These are phyloP conservation scores for Kalmusia sp. DNA, from an alignment of 2,329 filamentous ascomycete species.

Conservation along the genomic window DNA sequence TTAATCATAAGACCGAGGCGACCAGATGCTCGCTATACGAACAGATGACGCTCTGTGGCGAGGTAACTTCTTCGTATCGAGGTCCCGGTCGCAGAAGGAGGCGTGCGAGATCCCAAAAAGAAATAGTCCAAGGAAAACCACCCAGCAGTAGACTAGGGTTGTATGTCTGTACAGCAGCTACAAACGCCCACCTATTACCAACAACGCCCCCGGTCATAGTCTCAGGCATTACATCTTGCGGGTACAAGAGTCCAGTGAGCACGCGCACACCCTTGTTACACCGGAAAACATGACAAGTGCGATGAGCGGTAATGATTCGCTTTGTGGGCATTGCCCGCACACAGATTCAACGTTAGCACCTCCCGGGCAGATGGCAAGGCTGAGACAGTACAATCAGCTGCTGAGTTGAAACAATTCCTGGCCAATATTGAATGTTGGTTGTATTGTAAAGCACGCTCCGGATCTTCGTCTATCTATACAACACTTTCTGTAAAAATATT, in stretches of 20 bases:
- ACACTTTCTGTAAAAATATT: too few relatives aligned
- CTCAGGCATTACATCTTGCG: not conserved
- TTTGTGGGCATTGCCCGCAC: constrained; percentile 1
- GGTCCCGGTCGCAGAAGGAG: constrained; percentile 4
- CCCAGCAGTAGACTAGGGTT: constrained; percentile 1
- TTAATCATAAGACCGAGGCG: not conserved
- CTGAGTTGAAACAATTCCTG: constrained; percentile 6
- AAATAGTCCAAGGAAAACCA: constrained; percentile 2
- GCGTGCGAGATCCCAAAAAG: not conserved
- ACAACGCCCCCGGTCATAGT: not conserved
- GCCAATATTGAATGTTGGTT: constrained; percentile 15
- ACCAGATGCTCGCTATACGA: constrained; percentile 2
- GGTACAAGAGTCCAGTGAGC: not conserved
- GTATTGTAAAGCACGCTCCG: too few relatives aligned
- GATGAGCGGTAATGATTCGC: not conserved
- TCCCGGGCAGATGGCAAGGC: constrained; percentile 6
- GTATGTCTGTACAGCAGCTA: not conserved
- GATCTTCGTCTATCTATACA: too few relatives aligned
- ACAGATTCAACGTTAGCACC: not conserved
- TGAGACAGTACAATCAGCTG: constrained; percentile 17
- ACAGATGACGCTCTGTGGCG: constrained; percentile 3
- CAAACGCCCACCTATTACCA: constrained; percentile 16
- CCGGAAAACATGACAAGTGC: not conserved
- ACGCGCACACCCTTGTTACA: constrained; percentile 2
- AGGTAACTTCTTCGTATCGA: not conserved